These are phyloP conservation scores for Orychophragmus violaceus DNA, from an alignment of 345 rosid genomes.

Conservation along the genomic window DNA sequence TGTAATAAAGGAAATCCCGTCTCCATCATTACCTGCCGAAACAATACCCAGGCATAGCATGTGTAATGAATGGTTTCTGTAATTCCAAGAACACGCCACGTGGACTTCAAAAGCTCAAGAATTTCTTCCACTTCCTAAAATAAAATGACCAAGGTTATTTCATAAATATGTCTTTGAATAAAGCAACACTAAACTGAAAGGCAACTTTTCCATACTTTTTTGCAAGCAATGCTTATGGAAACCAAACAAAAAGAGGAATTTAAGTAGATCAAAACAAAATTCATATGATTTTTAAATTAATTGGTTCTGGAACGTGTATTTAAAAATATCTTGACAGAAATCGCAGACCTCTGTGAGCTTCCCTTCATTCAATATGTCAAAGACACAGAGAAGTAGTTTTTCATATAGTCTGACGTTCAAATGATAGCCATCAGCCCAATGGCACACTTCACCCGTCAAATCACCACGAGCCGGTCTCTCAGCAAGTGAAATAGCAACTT, in stretches of 20 bases:
- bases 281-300: neutral
- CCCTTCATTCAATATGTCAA: conserved; percentile 92
- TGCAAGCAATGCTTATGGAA: neutral
- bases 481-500: conserved; percentile 84
- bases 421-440: conserved; percentile 98
- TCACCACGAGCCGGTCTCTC: conserved; percentile 98
- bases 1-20: neutral
- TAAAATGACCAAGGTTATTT: conserved; percentile 8
- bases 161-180: neutral
- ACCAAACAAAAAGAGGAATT: neutral
- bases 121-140: conserved; percentile 94
- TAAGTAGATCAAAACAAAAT: conserved; percentile 10
- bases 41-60: conserved; percentile 85
- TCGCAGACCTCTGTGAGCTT: conserved; percentile 82
- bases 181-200: neutral
- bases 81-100: conserved; percentile 94
- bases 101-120: conserved; percentile 91
- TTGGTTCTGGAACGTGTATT: neutral
- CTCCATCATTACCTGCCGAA: conserved; percentile 71
- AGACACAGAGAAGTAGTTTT: conserved; percentile 86
- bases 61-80: conserved; percentile 93
- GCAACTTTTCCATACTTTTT: neutral
- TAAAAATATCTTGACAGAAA: conserved; percentile 2
- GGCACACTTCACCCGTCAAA: conserved; percentile 97
- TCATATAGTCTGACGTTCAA: conserved; percentile 84